These are phyloP conservation scores for Actinidia arguta DNA, from an alignment of 179 eudicot genomes.

Conservation along the genomic window DNA sequence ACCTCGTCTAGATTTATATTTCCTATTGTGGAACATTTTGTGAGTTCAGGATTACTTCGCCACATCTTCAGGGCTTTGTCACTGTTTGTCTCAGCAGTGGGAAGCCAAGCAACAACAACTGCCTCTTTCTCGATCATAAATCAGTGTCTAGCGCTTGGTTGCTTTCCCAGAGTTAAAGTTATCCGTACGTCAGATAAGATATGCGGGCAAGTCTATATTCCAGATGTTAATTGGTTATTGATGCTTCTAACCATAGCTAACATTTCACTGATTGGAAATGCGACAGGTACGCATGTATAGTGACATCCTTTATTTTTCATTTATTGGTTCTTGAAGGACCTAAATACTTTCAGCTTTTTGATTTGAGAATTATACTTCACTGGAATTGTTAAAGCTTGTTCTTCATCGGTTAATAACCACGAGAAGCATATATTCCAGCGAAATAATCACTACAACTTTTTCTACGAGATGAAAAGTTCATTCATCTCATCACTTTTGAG, in stretches of 20 bases:
- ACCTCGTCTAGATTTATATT: background rate
- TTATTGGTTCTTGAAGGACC: background rate
- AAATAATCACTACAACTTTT: too few relatives aligned
- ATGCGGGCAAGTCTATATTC: conserved; percentile 65
- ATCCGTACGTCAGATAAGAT: conserved; percentile 59
- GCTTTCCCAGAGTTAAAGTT: conserved; percentile 69
- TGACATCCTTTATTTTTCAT: background rate
- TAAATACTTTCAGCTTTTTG: background rate
- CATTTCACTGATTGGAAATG: conserved; percentile 45
- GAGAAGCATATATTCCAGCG: too few relatives aligned
- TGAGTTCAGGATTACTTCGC: conserved; percentile 33
- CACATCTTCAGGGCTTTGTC: conserved; percentile 44
- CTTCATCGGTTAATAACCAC: too few relatives aligned
- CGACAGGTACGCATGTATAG: conserved; percentile 39
- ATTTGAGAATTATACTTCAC: background rate
- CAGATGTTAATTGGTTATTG: conserved; percentile 62
- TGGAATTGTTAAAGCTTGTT: background rate
- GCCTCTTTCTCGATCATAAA: conserved; percentile 65
- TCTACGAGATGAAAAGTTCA: too few relatives aligned
- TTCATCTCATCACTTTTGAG: too few relatives aligned
- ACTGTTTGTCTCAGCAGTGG: conserved; percentile 54
- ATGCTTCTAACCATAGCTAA: conserved; percentile 53
- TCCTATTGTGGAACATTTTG: background rate
- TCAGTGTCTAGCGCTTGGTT: conserved; percentile 59
- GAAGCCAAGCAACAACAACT: conserved; percentile 70